These are phyloP conservation scores for Hygrophorus russula DNA, from an alignment of 768 basidiomycete genomes.

Conservation along the genomic window DNA sequence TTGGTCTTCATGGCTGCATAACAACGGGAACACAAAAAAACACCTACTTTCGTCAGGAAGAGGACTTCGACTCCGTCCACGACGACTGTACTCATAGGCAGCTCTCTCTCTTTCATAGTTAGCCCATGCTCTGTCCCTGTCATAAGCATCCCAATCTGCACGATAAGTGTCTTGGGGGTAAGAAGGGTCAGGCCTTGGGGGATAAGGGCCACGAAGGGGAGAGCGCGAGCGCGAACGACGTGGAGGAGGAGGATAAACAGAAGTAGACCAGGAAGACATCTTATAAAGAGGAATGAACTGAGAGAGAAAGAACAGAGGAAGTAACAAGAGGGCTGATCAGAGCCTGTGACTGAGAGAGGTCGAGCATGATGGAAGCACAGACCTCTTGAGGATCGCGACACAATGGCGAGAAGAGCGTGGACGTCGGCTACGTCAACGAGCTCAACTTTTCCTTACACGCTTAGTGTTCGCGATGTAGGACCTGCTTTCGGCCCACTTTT, in stretches of 20 bases:
- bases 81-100: conserved; percentile 55
- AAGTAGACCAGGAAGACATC: conserved; percentile 78
- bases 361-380: conserved; percentile 87
- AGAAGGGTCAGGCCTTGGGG: conserved; percentile 39
- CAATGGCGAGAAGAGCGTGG: conserved; percentile 21
- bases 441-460: conserved; percentile 32
- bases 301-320: conserved; percentile 46
- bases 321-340: conserved; percentile 54
- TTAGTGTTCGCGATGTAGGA: conserved; percentile 55
- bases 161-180: conserved; percentile 53
- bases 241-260: conserved; percentile 53
- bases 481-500: conserved; percentile 12
- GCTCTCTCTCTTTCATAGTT: conserved; percentile 60
- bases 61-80: conserved; percentile 73
- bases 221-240: conserved; percentile 81
- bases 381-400: conserved; percentile 71
- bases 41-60: conserved; percentile 53
- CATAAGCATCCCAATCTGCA: conserved; percentile 58
- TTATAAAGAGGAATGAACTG: conserved; percentile 47
- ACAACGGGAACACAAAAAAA: neutral
- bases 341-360: conserved; percentile 61
- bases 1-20: conserved; percentile 17
- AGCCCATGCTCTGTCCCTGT: conserved; percentile 59
- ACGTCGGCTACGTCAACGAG: conserved; percentile 30
- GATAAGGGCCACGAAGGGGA: conserved; percentile 50